Percentiles rank a stretch among this genome's conserved stretches.
Evolutionary conservation across 306 rosid species (phyloP).

Genomic region (Castanea sativa): DNA sequence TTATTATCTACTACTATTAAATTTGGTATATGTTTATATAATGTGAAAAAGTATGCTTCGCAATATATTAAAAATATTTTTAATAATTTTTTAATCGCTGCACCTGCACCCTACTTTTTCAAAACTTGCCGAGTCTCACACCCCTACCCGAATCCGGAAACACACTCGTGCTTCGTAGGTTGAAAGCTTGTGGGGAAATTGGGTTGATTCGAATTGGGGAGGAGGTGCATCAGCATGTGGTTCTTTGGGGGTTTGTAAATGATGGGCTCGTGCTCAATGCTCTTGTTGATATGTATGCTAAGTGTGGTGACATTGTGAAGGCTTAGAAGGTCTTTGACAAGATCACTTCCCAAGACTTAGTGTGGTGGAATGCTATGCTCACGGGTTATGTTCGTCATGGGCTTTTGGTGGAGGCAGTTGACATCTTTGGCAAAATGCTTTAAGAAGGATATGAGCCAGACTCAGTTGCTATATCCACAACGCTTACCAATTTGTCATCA

Average conservation of each 20-base stretch:
- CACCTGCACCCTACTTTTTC: no score
- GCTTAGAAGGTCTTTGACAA: slow-evolving; percentile 61
- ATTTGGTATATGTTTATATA: no score
- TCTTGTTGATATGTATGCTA: slow-evolving; percentile 50
- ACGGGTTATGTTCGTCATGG: slow-evolving; percentile 65
- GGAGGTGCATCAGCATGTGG: slow-evolving; percentile 65
- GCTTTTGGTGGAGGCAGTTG: slow-evolving; percentile 52
- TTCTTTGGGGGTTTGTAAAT: slow-evolving; percentile 55
- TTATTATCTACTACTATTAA: no score
- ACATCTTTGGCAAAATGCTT: slow-evolving; percentile 53
- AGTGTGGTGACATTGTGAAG: slow-evolving; percentile 80
- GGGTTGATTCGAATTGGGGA: slow-evolving; percentile 69
- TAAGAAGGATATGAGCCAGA: slow-evolving; percentile 58
- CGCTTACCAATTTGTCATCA: slow-evolving; percentile 42
- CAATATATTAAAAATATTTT: no score
- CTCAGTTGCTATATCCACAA: slow-evolving; percentile 51
- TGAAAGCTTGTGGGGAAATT: slow-evolving; percentile 78
- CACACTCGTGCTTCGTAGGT: not conserved
- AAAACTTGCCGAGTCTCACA: no score
- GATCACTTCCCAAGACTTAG: slow-evolving; percentile 48
- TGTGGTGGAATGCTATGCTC: slow-evolving; percentile 90
- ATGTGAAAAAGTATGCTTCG: no score
- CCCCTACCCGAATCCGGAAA: no score
- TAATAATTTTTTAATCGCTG: no score
- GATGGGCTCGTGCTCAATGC: slow-evolving; percentile 81